These are phyloP conservation scores for Clonostachys byssicola DNA, from an alignment of 2,329 filamentous ascomycete species.

Conservation along the genomic window DNA sequence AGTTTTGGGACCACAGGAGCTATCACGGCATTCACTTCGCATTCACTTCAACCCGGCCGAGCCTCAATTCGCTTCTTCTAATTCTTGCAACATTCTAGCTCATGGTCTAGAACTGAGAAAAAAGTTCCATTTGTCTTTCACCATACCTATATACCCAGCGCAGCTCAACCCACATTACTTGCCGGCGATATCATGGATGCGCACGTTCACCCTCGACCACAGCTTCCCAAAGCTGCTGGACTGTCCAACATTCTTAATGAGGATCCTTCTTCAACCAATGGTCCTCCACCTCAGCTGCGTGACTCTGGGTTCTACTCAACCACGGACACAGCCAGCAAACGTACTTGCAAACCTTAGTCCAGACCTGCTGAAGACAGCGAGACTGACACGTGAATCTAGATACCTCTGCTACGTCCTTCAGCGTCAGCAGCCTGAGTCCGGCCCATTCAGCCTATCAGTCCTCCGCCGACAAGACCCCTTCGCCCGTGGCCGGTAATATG, in stretches of 20 bases:
- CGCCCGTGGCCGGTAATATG: constrained; percentile 48
- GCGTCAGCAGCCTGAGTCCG: constrained; percentile 29
- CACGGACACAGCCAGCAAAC: constrained; percentile 35
- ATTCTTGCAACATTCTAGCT: background rate
- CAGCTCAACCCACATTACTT: background rate
- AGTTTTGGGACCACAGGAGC: too few relatives aligned
- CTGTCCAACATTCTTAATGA: constrained; percentile 31
- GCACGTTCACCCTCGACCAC: constrained; percentile 16
- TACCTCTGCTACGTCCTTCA: constrained; percentile 33
- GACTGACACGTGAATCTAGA: constrained; percentile 14
- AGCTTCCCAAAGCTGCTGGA: constrained; percentile 25
- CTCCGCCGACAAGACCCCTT: constrained; percentile 57
- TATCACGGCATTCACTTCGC: background rate
- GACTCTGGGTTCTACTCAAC: constrained; percentile 40
- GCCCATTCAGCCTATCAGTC: constrained; percentile 43
- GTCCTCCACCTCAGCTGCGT: constrained; percentile 24
- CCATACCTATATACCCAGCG: too few relatives aligned
- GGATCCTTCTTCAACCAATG: constrained; percentile 18
- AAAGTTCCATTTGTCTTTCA: too few relatives aligned
- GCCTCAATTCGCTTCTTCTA: background rate
- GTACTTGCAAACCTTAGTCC: constrained; percentile 16
- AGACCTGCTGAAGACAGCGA: background rate
- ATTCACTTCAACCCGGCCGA: background rate
- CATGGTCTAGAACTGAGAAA: background rate
- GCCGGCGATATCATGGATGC: constrained; percentile 14